These are phyloP conservation scores for Penicillium psychrosexuale DNA, from an alignment of 2,329 filamentous ascomycete species.

Conservation along the genomic window DNA sequence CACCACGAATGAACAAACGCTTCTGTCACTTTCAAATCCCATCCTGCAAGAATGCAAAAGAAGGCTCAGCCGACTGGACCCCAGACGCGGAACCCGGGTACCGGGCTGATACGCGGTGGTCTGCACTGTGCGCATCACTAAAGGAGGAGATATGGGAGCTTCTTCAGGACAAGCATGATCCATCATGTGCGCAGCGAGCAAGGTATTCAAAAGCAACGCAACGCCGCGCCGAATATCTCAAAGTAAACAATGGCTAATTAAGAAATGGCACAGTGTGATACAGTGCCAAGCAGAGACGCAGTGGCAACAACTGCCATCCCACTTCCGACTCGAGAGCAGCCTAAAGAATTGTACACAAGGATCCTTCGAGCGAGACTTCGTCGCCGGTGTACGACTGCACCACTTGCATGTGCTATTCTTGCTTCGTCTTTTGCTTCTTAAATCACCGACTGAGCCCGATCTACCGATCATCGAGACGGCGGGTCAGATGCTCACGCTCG, in stretches of 20 bases:
- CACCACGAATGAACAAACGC: constrained; percentile 43
- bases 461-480: constrained; percentile 25
- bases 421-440: constrained; percentile 21
- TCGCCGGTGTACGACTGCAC: constrained; percentile 26
- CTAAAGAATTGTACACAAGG: constrained; percentile 20
- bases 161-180: constrained; percentile 25
- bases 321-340: constrained; percentile 23
- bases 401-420: constrained; percentile 30
- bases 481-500: constrained; percentile 26
- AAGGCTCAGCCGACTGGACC: constrained; percentile 10
- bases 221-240: background rate
- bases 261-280: constrained; percentile 21
- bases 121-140: constrained; percentile 26
- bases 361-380: constrained; percentile 27
- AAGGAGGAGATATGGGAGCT: constrained; percentile 30
- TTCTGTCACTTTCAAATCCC: constrained; percentile 41
- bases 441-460: constrained; percentile 26
- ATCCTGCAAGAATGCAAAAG: constrained; percentile 8
- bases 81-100: constrained; percentile 22
- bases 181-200: constrained; percentile 15
- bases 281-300: constrained; percentile 22
- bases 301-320: constrained; percentile 21
- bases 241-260: background rate
- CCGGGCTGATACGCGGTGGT: constrained; percentile 28
- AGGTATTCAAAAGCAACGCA: constrained; percentile 8